Base-by-base conservation (phyloP, 768 basidiomycete species). In the Suillus subaureus region DNA sequence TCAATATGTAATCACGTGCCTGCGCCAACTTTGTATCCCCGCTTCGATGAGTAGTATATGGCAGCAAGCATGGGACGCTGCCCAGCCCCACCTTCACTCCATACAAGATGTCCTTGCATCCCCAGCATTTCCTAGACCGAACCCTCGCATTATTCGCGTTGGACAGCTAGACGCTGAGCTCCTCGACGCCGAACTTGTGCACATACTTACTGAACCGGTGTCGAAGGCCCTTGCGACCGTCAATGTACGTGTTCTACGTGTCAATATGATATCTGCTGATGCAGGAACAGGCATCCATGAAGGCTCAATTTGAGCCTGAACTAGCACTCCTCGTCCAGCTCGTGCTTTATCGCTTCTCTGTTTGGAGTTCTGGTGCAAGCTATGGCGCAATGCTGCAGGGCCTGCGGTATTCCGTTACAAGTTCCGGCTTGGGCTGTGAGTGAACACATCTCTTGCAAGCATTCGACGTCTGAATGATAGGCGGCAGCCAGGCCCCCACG, bases 111-210 rank as follows among this genome's bases (percentile, higher is more conserved):
- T 79, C 15, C 69, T 88, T 28, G 70, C 70, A 26, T 66, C 76
- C 6, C 68, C 72, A 11, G 61, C 73, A 18, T 62, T 73, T n/a
- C 76, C 80, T 31, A 13, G 0, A 43, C 58, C 26, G 18, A 63
- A 67, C 56, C 73, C 82, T 33, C 83, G 89, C n/a, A 79, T 89
- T 37, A 80, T 87, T 31, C 91, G 96, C 52, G 94, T 99, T 57
- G 91, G 92, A 9, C 93, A 97, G 76, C 87, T 98, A 62, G 97
- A 99, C 75, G 88, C 96, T 4, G 91, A 94, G 70, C 83, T 96
- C 28, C 84, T 98, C 57, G 97, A 99, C 79, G 87, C 89, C 69
- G 95, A 97, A 68, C 85, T 99, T 21, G 87, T 91, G 39, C 84
- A 88, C 35, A 79, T 97, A 66, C 83, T 99, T 39, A 88, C 87